Evolutionary conservation across 2,329 filamentous ascomycete species (phyloP), one percentile per base, ranked within the genome.

Genomic region (Neophaeococcomyces mojaviensis): DNA sequence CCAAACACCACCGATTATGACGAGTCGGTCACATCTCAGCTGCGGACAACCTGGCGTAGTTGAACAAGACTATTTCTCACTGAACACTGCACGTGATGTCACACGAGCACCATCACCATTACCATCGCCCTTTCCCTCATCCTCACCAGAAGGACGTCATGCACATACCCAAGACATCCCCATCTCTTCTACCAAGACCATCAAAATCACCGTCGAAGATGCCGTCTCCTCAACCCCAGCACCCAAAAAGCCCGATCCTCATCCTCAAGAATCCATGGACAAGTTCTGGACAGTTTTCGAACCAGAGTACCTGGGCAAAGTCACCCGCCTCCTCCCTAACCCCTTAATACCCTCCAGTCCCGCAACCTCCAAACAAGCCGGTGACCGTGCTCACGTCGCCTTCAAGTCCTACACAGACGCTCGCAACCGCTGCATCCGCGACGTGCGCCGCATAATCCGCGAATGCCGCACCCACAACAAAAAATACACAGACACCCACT

Each of bases 401-500:
- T 70, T 78, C 36, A 74, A 77, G 18, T 87, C 83, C 0, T 92
- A 88, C 59, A 79, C 87, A 43, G 78, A 86, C 55, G 86, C 86
- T 0, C 79, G 74, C 3, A 75, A 75, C 15, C 76, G 81, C 46
- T 94, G 88, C 65, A 73, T 71, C 44, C 77, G 76, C 46, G 76
- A 77, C 44, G 77, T 81, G 4, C 67, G 70, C 5, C 75, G 76
- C 47, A 80, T 80, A 46, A 71, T 76, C 22, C 71, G 69, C 49
- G 77, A 81, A 57, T 94, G 87, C 61, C 74, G 80, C 18, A 76
- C 84, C 6, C 71, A 88, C 46, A 94, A 94, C 64, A 83, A 88
- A 58, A 89, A 88, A 64, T 95, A 94, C 60, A 78, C 83, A n/a
- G 88, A 94, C 60, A 78, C 82, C n/a, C 81, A 90, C 62, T 94